Percentiles rank a stretch among this genome's conserved stretches.
These are phyloP conservation scores for Boletus huronensis DNA, from an alignment of 768 basidiomycete species.

Conservation along the genomic window DNA sequence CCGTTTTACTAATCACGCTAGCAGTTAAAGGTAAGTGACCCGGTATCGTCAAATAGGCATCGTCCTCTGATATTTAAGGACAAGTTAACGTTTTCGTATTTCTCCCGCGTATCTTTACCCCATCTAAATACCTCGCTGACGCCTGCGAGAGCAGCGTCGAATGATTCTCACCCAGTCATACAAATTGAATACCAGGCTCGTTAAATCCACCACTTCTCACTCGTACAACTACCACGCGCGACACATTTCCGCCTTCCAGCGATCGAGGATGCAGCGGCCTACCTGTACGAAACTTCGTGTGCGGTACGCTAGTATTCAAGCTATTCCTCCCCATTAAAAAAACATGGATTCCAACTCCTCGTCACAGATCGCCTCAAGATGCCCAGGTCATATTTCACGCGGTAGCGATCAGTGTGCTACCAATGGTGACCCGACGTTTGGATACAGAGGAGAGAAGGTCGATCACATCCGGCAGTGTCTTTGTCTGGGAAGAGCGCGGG, in stretches of 20 bases:
- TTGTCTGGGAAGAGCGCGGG: constrained; percentile 81
- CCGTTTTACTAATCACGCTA: constrained; percentile 34
- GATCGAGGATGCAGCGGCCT: constrained; percentile 55
- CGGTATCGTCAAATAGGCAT: constrained; percentile 17
- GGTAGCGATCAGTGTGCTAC: constrained; percentile 52
- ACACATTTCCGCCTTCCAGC: constrained; percentile 8
- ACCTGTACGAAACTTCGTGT: constrained; percentile 66
- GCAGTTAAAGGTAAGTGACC: constrained; percentile 29
- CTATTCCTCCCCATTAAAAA: not conserved
- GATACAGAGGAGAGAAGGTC: constrained; percentile 72
- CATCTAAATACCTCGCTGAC: constrained; percentile 9
- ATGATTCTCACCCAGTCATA: constrained; percentile 27
- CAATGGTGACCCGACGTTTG: constrained; percentile 67
- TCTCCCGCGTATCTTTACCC: constrained; percentile 6
- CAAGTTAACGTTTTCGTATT: constrained; percentile 13
- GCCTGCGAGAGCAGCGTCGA: constrained; percentile 18
- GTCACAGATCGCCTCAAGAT: constrained; percentile 51
- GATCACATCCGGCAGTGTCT: constrained; percentile 70
- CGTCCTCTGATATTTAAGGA: constrained; percentile 30
- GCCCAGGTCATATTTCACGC: constrained; percentile 76
- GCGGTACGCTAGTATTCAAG: constrained; percentile 18
- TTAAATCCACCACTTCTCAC: constrained; percentile 28
- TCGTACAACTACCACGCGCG: constrained; percentile 19
- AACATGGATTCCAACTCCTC: not conserved
- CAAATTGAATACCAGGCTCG: constrained; percentile 21